Evolutionary conservation across 2,329 filamentous ascomycete genomes (phyloP).

Genomic region (Massarina eburnea): DNA sequence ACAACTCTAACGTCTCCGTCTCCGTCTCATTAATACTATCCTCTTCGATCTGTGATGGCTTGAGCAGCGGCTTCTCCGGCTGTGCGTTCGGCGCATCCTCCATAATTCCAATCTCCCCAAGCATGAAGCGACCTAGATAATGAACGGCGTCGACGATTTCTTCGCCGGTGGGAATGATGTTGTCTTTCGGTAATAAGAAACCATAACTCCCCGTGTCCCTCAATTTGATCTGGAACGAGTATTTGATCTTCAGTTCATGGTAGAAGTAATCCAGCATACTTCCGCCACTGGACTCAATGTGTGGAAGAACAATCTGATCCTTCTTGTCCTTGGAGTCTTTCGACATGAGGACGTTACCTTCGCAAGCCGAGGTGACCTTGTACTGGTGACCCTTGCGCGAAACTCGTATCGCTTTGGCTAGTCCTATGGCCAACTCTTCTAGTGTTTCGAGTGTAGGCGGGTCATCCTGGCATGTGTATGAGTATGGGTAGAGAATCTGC

Average conservation of each 20-base stretch:
- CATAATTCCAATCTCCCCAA: conserved; percentile 48
- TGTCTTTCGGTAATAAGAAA: conserved; percentile 81
- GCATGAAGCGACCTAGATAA: conserved; percentile 79
- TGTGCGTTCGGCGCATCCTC: conserved; percentile 5
- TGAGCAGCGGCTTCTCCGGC: not conserved
- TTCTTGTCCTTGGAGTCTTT: conserved; percentile 36
- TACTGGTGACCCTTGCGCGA: conserved; percentile 70
- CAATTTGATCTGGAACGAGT: conserved; percentile 92
- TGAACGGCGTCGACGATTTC: conserved; percentile 82
- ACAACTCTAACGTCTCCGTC: conserved; percentile 7
- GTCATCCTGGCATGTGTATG: conserved; percentile 74
- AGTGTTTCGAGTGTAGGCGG: conserved; percentile 91
- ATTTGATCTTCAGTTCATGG: conserved; percentile 77
- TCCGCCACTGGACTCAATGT: conserved; percentile 76
- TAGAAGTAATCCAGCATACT: conserved; percentile 96
- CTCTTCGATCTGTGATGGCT: conserved; percentile 2
- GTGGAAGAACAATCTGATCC: conserved; percentile 43
- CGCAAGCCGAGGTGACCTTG: conserved; percentile 78
- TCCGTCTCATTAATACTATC: conserved; percentile 1
- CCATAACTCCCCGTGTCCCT: conserved; percentile 93
- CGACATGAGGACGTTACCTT: conserved; percentile 64
- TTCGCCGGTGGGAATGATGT: conserved; percentile 86
- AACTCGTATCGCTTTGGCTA: conserved; percentile 86
- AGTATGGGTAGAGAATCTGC: conserved; percentile 89
- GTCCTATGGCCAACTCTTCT: conserved; percentile 82